Conservation (phyloP, 2,329 filamentous ascomycete species). For the Teratosphaeria gauchensis region DNA sequence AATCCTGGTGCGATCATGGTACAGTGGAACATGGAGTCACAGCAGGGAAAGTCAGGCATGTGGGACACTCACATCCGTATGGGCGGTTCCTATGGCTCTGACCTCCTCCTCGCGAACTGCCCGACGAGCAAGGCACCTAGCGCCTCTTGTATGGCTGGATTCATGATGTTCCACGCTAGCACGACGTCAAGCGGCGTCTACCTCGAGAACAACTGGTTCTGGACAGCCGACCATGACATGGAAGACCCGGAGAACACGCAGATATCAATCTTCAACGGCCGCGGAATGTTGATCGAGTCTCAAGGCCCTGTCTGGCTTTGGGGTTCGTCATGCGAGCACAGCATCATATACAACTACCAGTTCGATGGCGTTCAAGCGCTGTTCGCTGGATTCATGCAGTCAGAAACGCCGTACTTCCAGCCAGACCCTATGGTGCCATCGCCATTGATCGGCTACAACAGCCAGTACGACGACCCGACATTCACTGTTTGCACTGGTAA, state of each 20-base stretch:
- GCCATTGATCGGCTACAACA: slow-evolving; percentile 43
- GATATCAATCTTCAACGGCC: slow-evolving; percentile 37
- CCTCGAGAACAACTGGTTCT: slow-evolving; percentile 47
- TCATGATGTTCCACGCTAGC: slow-evolving; percentile 41
- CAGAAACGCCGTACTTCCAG: slow-evolving; percentile 44
- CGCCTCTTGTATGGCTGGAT: slow-evolving; percentile 39
- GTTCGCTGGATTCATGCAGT: slow-evolving; percentile 42
- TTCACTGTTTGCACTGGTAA: slow-evolving; percentile 28
- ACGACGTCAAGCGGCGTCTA: slow-evolving; percentile 58
- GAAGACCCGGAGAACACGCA: slow-evolving; percentile 30
- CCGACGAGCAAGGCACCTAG: slow-evolving; percentile 43
- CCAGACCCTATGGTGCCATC: slow-evolving; percentile 46
- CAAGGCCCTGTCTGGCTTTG: slow-evolving; percentile 44
- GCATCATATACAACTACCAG: slow-evolving; percentile 46
- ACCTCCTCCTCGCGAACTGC: slow-evolving; percentile 55
- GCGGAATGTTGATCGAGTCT: slow-evolving; percentile 32
- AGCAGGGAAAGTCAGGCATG: slow-evolving; percentile 64
- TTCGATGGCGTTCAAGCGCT: slow-evolving; percentile 42
- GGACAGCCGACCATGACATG: slow-evolving; percentile 47
- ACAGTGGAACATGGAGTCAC: slow-evolving; percentile 72
- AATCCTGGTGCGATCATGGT: slow-evolving; percentile 82
- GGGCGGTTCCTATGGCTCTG: slow-evolving; percentile 74
- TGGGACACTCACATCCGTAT: slow-evolving; percentile 97
- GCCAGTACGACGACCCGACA: slow-evolving; percentile 32
- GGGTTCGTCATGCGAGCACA: slow-evolving; percentile 45